These are phyloP conservation scores for Cladobotryum protrusum DNA, from an alignment of 2,329 filamentous ascomycete species.

Conservation along the genomic window DNA sequence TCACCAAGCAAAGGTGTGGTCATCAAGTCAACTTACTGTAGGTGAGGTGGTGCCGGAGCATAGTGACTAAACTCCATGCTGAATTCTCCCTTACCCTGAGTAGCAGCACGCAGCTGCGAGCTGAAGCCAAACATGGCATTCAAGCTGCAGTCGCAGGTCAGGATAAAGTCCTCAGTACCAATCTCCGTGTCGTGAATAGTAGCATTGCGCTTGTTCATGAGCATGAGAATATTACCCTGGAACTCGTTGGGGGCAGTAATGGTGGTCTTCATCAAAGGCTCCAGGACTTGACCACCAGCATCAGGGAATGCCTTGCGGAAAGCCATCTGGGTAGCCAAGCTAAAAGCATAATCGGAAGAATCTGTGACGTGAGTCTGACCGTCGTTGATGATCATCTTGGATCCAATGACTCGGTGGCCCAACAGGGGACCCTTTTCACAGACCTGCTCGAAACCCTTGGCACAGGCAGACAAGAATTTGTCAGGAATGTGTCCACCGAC, in stretches of 20 bases:
- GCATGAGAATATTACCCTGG: slow-evolving; percentile 88
- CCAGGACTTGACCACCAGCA: slow-evolving; percentile 76
- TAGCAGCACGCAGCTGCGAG: slow-evolving; percentile 82
- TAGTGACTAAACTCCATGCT: slow-evolving; percentile 99
- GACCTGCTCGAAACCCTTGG: slow-evolving; percentile 83
- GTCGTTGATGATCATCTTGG: slow-evolving; percentile 88
- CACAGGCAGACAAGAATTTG: slow-evolving; percentile 90
- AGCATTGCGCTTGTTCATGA: slow-evolving; percentile 95
- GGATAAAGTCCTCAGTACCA: slow-evolving; percentile 86
- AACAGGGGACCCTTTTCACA: slow-evolving; percentile 85
- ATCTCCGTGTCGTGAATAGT: slow-evolving; percentile 95
- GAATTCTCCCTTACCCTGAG: slow-evolving; percentile 97
- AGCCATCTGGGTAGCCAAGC: slow-evolving; percentile 86
- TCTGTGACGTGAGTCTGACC: slow-evolving; percentile 97
- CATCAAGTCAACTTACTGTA: slow-evolving; percentile 58
- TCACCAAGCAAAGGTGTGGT: background rate
- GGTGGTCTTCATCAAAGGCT: slow-evolving; percentile 97
- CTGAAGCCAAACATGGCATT: slow-evolving; percentile 99
- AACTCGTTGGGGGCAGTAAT: slow-evolving; percentile 96
- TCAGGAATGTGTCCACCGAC: slow-evolving; percentile 87
- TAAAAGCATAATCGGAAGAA: slow-evolving; percentile 95
- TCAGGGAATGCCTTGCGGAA: slow-evolving; percentile 90
- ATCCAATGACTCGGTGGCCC: slow-evolving; percentile 86
- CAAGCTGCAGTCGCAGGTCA: slow-evolving; percentile 85
- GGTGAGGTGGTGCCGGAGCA: slow-evolving; percentile 72